Evolutionary conservation across 805 yeast genomes (phyloP).

Genomic region (Yarrowia yakushimensis): DNA sequence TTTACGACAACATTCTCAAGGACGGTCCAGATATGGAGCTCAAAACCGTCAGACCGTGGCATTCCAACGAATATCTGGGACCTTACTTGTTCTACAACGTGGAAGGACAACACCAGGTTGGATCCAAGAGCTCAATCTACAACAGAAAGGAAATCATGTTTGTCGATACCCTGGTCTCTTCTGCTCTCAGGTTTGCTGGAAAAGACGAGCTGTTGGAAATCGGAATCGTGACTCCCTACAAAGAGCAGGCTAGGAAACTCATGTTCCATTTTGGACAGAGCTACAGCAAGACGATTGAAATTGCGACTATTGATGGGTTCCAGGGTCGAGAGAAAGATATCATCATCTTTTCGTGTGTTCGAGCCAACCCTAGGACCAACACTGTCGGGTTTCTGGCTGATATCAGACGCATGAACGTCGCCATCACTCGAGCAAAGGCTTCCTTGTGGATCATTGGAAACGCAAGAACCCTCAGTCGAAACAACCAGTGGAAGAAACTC

Average conservation of each 20-base stretch:
- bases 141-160: neutral
- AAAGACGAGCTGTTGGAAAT: neutral
- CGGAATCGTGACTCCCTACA: neutral
- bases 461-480: neutral
- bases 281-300: neutral
- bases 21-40: neutral
- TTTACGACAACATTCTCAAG: neutral
- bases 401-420: neutral
- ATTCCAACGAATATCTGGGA: neutral
- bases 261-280: neutral
- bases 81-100: neutral
- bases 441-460: constrained; percentile 1
- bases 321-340: neutral
- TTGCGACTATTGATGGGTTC: neutral
- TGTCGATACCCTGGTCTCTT: neutral
- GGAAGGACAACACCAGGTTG: neutral
- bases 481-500: neutral
- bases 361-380: neutral
- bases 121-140: neutral
- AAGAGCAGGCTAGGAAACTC: neutral
- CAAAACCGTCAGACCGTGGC: neutral
- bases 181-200: neutral
- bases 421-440: neutral
- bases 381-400: neutral
- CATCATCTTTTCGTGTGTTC: neutral